These are phyloP conservation scores for Cladosporium sp. DNA, from an alignment of 2,329 filamentous ascomycete genomes.

Conservation along the genomic window DNA sequence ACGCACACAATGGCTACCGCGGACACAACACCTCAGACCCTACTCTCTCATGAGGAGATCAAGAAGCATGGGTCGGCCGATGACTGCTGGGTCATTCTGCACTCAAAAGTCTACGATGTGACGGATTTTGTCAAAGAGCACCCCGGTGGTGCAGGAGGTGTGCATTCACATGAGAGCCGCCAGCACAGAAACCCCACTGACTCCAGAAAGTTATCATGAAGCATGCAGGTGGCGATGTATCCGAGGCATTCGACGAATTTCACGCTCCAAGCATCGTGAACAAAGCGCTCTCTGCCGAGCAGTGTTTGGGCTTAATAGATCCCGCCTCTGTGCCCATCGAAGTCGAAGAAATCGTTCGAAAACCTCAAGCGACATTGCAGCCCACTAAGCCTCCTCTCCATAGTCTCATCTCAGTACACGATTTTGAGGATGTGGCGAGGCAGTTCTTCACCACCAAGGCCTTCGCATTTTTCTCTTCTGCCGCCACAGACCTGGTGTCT, in stretches of 20 bases:
- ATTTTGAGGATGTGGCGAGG: slow-evolving; percentile 36
- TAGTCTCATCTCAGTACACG: slow-evolving; percentile 39
- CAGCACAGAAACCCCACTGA: neutral
- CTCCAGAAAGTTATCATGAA: neutral
- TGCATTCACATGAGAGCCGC: slow-evolving; percentile 42
- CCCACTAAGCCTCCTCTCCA: slow-evolving; percentile 35
- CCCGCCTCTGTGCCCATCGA: neutral
- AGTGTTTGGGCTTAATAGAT: neutral
- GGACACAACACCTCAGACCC: neutral
- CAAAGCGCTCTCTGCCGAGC: neutral
- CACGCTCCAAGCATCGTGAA: neutral
- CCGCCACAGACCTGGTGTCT: slow-evolving; percentile 44
- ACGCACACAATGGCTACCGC: too few species aligned
- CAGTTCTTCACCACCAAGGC: slow-evolving; percentile 31
- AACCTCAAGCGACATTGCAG: neutral
- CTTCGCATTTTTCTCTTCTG: slow-evolving; percentile 43
- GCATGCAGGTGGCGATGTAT: neutral
- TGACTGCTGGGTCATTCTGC: slow-evolving; percentile 77
- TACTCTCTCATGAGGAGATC: slow-evolving; percentile 23
- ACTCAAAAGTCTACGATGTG: slow-evolving; percentile 81
- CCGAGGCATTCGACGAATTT: neutral
- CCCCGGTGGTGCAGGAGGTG: slow-evolving; percentile 74
- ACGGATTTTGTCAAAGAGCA: slow-evolving; percentile 81
- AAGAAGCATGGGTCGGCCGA: slow-evolving; percentile 63
- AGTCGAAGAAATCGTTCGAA: neutral